These are phyloP conservation scores for Lactuca sativa DNA, from an alignment of 129 eudicot species.

Conservation along the genomic window DNA sequence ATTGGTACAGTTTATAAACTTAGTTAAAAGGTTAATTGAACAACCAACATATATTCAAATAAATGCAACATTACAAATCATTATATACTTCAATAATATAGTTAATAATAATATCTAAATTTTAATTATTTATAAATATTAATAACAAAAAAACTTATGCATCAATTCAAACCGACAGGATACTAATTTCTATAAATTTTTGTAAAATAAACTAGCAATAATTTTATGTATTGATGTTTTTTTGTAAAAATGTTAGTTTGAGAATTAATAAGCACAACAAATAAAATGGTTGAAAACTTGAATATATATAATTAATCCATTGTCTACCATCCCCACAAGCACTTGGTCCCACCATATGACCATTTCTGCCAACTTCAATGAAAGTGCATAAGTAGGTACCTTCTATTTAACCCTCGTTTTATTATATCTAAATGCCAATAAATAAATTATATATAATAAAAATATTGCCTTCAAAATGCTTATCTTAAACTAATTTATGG, in stretches of 20 bases:
- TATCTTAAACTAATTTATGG: too few species aligned
- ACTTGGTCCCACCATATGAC: slow-evolving; percentile 32
- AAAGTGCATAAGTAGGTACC: not conserved
- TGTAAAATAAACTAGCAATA: not conserved
- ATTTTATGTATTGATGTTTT: slow-evolving; percentile 6
- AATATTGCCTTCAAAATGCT: too few species aligned
- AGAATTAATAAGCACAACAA: slow-evolving; percentile 39
- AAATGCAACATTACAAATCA: too few species aligned
- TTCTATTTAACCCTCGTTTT: not conserved
- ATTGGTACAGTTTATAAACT: too few species aligned
- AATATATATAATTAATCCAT: slow-evolving; percentile 29
- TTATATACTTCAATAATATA: too few species aligned
- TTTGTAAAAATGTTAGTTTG: slow-evolving; percentile 26
- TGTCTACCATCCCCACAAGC: slow-evolving; percentile 29
- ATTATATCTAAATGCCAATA: not conserved
- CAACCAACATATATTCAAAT: too few species aligned
- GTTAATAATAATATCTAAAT: too few species aligned
- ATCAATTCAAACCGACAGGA: not conserved
- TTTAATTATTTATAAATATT: too few species aligned
- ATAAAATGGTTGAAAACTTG: slow-evolving; percentile 41
- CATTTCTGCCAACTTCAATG: slow-evolving; percentile 18
- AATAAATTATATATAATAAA: too few species aligned
- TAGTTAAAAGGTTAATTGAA: too few species aligned
- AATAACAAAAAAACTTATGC: too few species aligned
- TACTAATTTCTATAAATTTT: not conserved